Evolutionary conservation across 768 basidiomycete species (phyloP), one percentile per base, ranked within the genome.

Genomic region (Lactarius hatsudake): DNA sequence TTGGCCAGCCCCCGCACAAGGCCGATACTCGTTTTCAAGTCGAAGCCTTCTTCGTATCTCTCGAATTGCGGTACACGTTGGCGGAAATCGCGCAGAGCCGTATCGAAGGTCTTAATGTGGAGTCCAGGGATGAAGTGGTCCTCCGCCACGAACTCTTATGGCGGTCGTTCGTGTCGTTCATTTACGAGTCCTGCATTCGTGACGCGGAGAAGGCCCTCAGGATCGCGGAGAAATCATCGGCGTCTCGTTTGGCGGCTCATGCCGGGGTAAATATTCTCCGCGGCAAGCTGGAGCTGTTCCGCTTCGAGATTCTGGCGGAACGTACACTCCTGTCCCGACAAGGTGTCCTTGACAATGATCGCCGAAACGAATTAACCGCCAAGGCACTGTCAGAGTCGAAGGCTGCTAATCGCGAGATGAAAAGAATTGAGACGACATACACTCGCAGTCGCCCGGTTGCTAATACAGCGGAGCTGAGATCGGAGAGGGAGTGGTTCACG

Each of bases 1-100:
- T 79, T 4, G 79, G 78, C 3, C 75, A 76, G 51, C 75, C 77
- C 0, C 75, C 73, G 0, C 79, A 78, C n/a, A 75, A 73, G 45
- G 77, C 78, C 3, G 76, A 78, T 56, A 72, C 72, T 0, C 74
- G 77, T 10, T 77, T 76, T 72, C 71, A 72, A 40, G 72, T 78
- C 36, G 78, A 79, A 54, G 80, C 75, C 0, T 73, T 77, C 65
- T 72, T 77, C 66, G 64, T 75, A 12, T 75, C 76, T 17, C 74
- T 81, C 55, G 74, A 78, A 23, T 62, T 79, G 7, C 78, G 80
- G 7, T 74, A 75, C 32, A 62, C 71, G 12, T 65, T 81, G 26
- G 77, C 73, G 0, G 66, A 75, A 26, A 58, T 79, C 18, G 80
- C 78, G 4, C 61, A 67, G 60, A 67, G 68, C n/a, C 74, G 75